Percentiles rank a stretch among this genome's conserved stretches.
These are phyloP conservation scores for Polyrhizophydium stewartii DNA, from an alignment of 371 early-diverging fungal species.

Conservation along the genomic window DNA sequence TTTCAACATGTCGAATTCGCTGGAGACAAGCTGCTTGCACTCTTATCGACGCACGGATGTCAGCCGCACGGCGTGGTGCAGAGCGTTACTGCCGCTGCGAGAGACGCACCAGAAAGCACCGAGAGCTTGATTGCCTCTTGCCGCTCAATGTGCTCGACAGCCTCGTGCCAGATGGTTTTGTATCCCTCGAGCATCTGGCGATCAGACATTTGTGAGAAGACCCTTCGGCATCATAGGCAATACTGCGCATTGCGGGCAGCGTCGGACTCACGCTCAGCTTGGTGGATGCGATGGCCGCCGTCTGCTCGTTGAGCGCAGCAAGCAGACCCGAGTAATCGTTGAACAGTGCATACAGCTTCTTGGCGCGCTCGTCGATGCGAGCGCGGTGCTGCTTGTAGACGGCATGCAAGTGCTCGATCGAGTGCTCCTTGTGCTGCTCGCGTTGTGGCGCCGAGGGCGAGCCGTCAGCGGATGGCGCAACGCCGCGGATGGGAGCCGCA, in stretches of 20 bases:
- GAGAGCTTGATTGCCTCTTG: conserved; percentile 3
- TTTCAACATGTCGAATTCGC: conserved; percentile 6
- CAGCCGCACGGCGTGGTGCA: not conserved
- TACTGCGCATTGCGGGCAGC: too few relatives aligned
- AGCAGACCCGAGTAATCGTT: not conserved
- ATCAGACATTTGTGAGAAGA: too few relatives aligned
- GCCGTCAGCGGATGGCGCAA: too few relatives aligned
- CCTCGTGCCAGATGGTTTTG: not conserved
- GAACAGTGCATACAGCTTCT: not conserved
- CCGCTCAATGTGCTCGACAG: not conserved
- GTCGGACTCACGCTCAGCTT: not conserved
- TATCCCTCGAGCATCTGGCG: not conserved
- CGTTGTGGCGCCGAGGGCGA: not conserved
- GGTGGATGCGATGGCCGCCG: not conserved
- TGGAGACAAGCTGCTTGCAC: conserved; percentile 1
- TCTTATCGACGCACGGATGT: not conserved
- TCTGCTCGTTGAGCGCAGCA: not conserved
- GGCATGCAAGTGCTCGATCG: conserved; percentile 21
- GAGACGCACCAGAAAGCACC: conserved; percentile 2
- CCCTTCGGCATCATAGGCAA: too few relatives aligned
- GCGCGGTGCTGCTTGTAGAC: conserved; percentile 18
- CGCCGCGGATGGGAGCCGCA: too few relatives aligned
- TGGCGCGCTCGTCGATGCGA: not conserved
- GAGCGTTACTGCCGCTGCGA: too few relatives aligned
- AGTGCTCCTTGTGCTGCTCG: conserved; percentile 24